Base-by-base conservation (phyloP, 2,329 filamentous ascomycete species). In the Colletotrichum trifolii region DNA sequence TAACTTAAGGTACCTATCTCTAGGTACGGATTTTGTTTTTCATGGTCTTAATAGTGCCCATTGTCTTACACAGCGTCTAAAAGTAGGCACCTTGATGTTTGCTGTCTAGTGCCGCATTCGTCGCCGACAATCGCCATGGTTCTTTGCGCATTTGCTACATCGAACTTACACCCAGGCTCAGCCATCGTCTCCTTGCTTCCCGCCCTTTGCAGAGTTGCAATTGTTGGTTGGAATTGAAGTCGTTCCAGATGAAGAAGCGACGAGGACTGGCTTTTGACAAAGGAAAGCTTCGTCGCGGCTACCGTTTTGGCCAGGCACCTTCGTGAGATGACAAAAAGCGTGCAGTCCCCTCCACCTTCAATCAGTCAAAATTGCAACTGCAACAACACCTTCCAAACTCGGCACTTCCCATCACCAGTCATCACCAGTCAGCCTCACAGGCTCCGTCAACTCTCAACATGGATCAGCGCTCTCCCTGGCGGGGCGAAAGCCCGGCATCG, bases 291-390 rank as follows among this genome's bases (percentile, higher is more conserved):
- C 17, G 38, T 43, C 34, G 38, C 42, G 33, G 25, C 53, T 54
- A 49, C 46, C 11, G 40, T 62, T n/a, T 25, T 61, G 39, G 15
- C n/a, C 45, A 59, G 40, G 39, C 57, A 55, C 62, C 39, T 55
- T 55, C 38, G 57, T 61, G 50, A 64, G 50, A 52, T 61, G 57
- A 55, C 56, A 66, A 66, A 62, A 65, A 25, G 25, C 35, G 42
- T 39, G 52, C 50, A 57, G 38, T 12, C 8, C 46, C 57, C 50
- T 25, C 10, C 34, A 46, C 34, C 38, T 34, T 34, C 49, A 54
- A 25, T 25, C 25, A 40, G 38, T 13, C 38, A 13, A 40, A 40
- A 8, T 25, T 45, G 25, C 39, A 39, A 34, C 12, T 34, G 8
- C 35, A 25, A 53, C 17, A 43, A 39, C 25, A 4, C 25, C 25